phyloP scores from a whole-genome alignment of 176 grass and related monocot species.

The Pontederia crassipes region DNA sequence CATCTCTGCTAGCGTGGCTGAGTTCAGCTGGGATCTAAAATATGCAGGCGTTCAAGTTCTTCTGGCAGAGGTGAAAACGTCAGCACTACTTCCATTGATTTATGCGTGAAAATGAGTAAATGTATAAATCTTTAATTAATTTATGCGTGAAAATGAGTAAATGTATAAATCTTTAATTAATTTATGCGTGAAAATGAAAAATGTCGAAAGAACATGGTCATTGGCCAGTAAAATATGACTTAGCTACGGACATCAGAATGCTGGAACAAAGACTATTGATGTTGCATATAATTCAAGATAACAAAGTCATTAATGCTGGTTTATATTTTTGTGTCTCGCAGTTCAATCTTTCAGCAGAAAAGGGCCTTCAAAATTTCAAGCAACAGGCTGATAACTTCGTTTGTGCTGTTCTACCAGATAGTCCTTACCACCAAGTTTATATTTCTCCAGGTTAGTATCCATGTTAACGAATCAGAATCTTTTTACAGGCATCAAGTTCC shows the following conservation, averaged over 20 bases:
- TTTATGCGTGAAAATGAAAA: too few species aligned
- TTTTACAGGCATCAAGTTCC: not conserved
- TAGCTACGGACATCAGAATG: not conserved
- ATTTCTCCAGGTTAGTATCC: constrained; percentile 44
- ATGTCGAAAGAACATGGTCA: too few species aligned
- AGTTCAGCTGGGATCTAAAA: constrained; percentile 99
- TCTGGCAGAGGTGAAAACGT: constrained; percentile 29
- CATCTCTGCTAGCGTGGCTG: constrained; percentile 65
- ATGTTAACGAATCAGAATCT: too few species aligned
- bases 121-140: too few species aligned
- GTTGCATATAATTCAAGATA: not conserved
- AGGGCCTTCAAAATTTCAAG: constrained; percentile 60
- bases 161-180: too few species aligned
- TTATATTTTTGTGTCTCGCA: not conserved
- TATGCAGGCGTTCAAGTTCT: constrained; percentile 80
- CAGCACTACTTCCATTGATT: not conserved
- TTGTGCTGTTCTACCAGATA: constrained; percentile 75
- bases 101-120: too few species aligned
- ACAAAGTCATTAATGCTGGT: not conserved
- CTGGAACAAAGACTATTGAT: not conserved
- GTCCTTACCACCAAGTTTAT: constrained; percentile 60
- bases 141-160: too few species aligned
- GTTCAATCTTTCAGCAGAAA: constrained; percentile 41
- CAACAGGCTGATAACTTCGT: constrained; percentile 76
- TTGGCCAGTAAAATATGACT: not conserved